Base-by-base conservation (phyloP, 2,329 filamentous ascomycete species). In the Domatiomyces globalis region DNA sequence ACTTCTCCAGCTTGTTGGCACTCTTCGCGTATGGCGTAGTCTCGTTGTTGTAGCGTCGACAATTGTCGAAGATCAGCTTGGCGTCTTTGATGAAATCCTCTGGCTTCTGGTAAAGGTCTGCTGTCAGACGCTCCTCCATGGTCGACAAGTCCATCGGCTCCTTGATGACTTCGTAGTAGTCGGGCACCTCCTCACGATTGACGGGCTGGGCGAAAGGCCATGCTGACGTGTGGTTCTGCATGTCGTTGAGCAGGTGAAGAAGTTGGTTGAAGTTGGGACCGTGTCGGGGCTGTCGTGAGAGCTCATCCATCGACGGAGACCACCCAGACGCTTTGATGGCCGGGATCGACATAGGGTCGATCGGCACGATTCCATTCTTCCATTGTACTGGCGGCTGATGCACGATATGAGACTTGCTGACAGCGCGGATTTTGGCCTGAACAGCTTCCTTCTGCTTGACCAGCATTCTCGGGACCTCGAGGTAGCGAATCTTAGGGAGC, bases 131-230 rank as follows among this genome's bases (percentile, higher is more conserved):
- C 60, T 80, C 81, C 68, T 96, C 92, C 90, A 98, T 96, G 18
- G 89, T 95, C 46, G 80, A 83, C 46, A 95, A 74, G 65, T 95
- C 92, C 92, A 98, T 98, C 36, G 92, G 92, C 66, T 95, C 85
- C 65, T 89, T 89, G 73, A 98, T 98, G 55, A 96, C 89, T 54
- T 95, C 87, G 72, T 96, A 96, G 71, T 98, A 98, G 67, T 98
- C 92, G n/a, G 87, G 82, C 0, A 98, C 92, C 59, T 96, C 92
- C 62, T 98, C 92, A 59, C 84, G 83, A 66, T 94, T 95, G 59
- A 98, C 92, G 0, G 92, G 90, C 22, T 87, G 80, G 29, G 92
- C 77, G 73, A 98, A 98, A 0, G 92, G 92, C 92, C 92, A 98
- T 0, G 88, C 85, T 6, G 85, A 84, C 60, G 82, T 82, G 69